Conservation (phyloP, 2,329 filamentous ascomycete genomes). For the Shiraia bambusicola region DNA sequence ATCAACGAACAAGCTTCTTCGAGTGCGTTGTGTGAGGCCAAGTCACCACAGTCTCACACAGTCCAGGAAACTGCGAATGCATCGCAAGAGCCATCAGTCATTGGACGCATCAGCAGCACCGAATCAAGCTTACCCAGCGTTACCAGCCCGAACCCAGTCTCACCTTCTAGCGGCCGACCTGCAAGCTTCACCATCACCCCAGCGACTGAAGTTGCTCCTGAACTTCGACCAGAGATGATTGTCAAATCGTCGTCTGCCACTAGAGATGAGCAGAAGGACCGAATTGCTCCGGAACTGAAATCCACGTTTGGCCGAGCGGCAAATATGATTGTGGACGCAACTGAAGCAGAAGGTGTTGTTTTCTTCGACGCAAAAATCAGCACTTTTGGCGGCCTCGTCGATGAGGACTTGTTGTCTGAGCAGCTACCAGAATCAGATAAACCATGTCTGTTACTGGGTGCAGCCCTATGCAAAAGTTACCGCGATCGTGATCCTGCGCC, state of each 20-base stretch:
- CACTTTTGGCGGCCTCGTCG: conserved; percentile 41
- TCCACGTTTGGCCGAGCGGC: conserved; percentile 40
- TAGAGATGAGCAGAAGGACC: conserved; percentile 22
- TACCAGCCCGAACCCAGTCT: conserved; percentile 18
- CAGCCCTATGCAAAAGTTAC: conserved; percentile 23
- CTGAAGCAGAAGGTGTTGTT: conserved; percentile 40
- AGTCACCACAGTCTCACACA: conserved; percentile 21
- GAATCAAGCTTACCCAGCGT: conserved; percentile 21
- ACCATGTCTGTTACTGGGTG: conserved; percentile 34
- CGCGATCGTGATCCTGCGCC: conserved; percentile 11
- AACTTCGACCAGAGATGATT: conserved; percentile 18
- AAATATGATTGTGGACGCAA: conserved; percentile 44
- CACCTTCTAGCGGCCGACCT: conserved; percentile 20
- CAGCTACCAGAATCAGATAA: conserved; percentile 37
- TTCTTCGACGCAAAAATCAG: conserved; percentile 45
- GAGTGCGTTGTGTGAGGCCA: conserved; percentile 13
- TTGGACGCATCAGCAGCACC: conserved; percentile 21
- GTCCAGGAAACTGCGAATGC: conserved; percentile 16
- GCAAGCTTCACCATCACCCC: conserved; percentile 23
- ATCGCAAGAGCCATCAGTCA: conserved; percentile 15
- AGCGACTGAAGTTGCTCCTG: conserved; percentile 23
- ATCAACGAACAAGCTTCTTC: conserved; percentile 13
- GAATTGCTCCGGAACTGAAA: conserved; percentile 34
- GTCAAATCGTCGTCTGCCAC: conserved; percentile 26
- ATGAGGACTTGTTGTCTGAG: conserved; percentile 38